Evolutionary conservation across 1,139 yeast genomes (phyloP).

Genomic region (Candida sp.): DNA sequence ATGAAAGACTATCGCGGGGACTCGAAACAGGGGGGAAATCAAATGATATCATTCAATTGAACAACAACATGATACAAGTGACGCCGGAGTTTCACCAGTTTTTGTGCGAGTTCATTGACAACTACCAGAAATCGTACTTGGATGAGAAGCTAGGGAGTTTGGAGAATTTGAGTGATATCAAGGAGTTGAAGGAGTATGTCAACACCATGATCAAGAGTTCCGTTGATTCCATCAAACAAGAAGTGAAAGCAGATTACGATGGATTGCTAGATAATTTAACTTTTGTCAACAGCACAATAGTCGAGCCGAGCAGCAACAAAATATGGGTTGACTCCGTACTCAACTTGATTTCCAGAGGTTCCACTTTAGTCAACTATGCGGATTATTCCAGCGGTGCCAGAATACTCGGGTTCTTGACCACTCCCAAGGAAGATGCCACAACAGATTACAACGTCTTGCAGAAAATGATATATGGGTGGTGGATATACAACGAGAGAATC

Average conservation of each 20-base stretch:
- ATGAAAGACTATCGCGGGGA: neutral
- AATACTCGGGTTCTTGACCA: conserved; percentile 45
- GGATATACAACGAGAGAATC: conserved; percentile 31
- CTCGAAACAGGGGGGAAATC: neutral
- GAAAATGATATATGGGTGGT: conserved; percentile 44
- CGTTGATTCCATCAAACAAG: conserved; percentile 5
- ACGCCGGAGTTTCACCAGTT: conserved; percentile 45
- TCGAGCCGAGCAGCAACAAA: conserved; percentile 6
- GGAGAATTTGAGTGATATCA: conserved; percentile 6
- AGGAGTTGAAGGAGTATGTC: conserved; percentile 10
- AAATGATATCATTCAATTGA: conserved; percentile 21
- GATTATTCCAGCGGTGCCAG: conserved; percentile 45
- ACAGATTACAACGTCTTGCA: conserved; percentile 21
- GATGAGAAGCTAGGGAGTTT: conserved; percentile 11
- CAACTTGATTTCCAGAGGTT: conserved; percentile 38
- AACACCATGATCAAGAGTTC: conserved; percentile 4
- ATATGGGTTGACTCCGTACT: conserved; percentile 26
- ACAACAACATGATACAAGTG: conserved; percentile 39
- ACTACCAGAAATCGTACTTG: conserved; percentile 18
- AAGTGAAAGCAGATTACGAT: conserved; percentile 22
- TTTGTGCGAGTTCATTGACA: conserved; percentile 38
- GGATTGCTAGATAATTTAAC: conserved; percentile 29
- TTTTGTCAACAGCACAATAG: conserved; percentile 9
- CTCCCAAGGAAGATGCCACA: conserved; percentile 15
- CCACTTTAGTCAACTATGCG: conserved; percentile 43